Percentiles rank a stretch among this genome's conserved stretches.
Conservation (phyloP, 805 yeast species). For the Teunomyces barrocoloradensis region DNA sequence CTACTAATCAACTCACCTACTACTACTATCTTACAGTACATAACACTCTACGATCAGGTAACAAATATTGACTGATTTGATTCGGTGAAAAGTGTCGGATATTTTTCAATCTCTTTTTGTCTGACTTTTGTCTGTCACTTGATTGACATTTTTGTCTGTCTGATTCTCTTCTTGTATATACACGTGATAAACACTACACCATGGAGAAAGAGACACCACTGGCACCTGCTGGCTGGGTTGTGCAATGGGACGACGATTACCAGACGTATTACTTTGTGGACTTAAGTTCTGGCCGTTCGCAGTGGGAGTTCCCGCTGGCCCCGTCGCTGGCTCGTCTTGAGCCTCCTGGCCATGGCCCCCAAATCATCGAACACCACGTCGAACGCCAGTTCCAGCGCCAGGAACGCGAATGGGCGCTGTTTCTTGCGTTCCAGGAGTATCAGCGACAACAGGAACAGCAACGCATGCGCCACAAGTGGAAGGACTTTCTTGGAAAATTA, state of each 20-base stretch:
- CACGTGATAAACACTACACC: not conserved
- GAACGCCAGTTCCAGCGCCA: slow-evolving; percentile 4
- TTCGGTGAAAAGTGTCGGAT: too few relatives aligned
- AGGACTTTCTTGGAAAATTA: not conserved
- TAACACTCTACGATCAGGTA: too few relatives aligned
- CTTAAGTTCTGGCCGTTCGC: slow-evolving; percentile 23
- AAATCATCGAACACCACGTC: not conserved
- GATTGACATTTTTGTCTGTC: too few relatives aligned
- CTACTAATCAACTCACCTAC: too few relatives aligned
- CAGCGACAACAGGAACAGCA: slow-evolving; percentile 1
- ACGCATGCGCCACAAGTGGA: slow-evolving; percentile 1
- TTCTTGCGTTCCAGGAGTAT: slow-evolving; percentile 2
- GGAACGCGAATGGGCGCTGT: not conserved
- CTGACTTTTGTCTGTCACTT: too few relatives aligned
- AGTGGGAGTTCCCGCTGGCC: slow-evolving; percentile 27
- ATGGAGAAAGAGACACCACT: slow-evolving; percentile 8
- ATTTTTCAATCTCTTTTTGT: not conserved
- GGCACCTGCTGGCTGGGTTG: slow-evolving; percentile 27
- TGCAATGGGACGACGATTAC: slow-evolving; percentile 34
- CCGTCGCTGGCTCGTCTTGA: not conserved
- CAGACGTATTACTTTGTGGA: slow-evolving; percentile 26
- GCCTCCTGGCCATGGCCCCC: not conserved
- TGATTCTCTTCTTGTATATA: not conserved
- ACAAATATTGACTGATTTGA: too few relatives aligned
- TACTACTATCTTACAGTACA: too few relatives aligned